These are phyloP conservation scores for Skeletonema marinoi DNA, from an alignment of 108 stramenopile genomes.

Conservation along the genomic window DNA sequence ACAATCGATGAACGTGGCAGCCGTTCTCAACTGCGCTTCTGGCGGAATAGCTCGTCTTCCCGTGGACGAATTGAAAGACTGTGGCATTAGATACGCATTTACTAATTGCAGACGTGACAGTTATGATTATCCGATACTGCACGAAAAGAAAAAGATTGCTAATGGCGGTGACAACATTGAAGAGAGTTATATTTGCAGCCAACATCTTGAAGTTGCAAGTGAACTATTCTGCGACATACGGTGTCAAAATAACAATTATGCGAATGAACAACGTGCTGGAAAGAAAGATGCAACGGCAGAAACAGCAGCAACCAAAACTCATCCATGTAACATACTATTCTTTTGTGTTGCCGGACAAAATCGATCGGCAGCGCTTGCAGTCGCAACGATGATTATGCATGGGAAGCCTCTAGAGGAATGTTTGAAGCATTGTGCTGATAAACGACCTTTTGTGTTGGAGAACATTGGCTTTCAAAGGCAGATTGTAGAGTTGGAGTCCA, in stretches of 20 bases:
- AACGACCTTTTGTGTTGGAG: slow-evolving; percentile 71
- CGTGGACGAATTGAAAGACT: slow-evolving; percentile 62
- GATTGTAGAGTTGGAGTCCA: slow-evolving; percentile 65
- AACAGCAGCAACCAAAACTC: not conserved
- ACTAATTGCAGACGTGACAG: slow-evolving; percentile 76
- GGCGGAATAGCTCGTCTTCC: slow-evolving; percentile 74
- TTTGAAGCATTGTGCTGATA: slow-evolving; percentile 42
- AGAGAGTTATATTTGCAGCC: slow-evolving; percentile 30
- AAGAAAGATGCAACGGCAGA: not conserved
- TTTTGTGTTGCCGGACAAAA: slow-evolving; percentile 86
- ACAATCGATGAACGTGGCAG: slow-evolving; percentile 60
- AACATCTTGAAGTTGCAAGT: slow-evolving; percentile 69
- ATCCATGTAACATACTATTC: slow-evolving; percentile 50
- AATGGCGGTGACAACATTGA: slow-evolving; percentile 4
- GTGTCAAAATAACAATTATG: slow-evolving; percentile 1
- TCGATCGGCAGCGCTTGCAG: slow-evolving; percentile 52
- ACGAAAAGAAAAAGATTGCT: slow-evolving; percentile 41
- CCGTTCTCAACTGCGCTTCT: slow-evolving; percentile 77
- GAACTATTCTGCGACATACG: slow-evolving; percentile 54
- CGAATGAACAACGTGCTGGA: not conserved
- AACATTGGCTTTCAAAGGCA: slow-evolving; percentile 79
- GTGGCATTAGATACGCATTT: slow-evolving; percentile 69
- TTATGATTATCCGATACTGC: slow-evolving; percentile 69
- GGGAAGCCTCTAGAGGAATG: slow-evolving; percentile 59
- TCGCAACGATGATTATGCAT: slow-evolving; percentile 60